Percentiles rank a stretch among this genome's conserved stretches.
Evolutionary conservation across 2,329 filamentous ascomycete genomes (phyloP).

Genomic region (Alternaria brassicae): DNA sequence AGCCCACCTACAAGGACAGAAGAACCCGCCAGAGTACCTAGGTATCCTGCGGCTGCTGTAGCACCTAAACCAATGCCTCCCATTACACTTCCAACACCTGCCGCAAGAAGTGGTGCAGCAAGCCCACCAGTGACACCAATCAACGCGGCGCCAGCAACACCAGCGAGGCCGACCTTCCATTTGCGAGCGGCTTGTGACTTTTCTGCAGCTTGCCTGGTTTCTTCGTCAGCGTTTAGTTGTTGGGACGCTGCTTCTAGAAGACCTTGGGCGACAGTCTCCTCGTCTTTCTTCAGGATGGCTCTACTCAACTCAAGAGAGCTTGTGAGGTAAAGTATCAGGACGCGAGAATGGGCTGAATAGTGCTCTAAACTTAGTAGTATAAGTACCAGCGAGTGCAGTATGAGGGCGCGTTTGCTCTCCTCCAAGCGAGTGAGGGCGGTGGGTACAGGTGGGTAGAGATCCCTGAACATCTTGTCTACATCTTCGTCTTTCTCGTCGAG

Average conservation of each 20-base stretch:
- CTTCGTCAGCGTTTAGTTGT: slow-evolving; percentile 77
- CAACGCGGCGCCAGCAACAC: slow-evolving; percentile 84
- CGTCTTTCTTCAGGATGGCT: slow-evolving; percentile 70
- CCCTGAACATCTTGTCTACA: slow-evolving; percentile 50
- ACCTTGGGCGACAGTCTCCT: slow-evolving; percentile 75
- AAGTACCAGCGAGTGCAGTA: slow-evolving; percentile 76
- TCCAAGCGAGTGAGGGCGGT: slow-evolving; percentile 62
- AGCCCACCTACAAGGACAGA: slow-evolving; percentile 80
- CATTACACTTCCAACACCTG: slow-evolving; percentile 80
- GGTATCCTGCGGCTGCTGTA: slow-evolving; percentile 75
- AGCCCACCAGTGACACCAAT: slow-evolving; percentile 84
- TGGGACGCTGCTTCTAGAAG: slow-evolving; percentile 74
- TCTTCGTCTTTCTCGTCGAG: slow-evolving; percentile 39
- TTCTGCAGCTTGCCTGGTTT: slow-evolving; percentile 74
- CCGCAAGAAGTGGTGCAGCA: slow-evolving; percentile 76
- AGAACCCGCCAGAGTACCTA: slow-evolving; percentile 82
- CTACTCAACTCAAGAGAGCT: slow-evolving; percentile 74
- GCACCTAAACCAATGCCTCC: slow-evolving; percentile 77
- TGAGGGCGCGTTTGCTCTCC: slow-evolving; percentile 67
- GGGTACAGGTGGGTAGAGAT: slow-evolving; percentile 54
- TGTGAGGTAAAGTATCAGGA: slow-evolving; percentile 73
- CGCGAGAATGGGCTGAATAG: slow-evolving; percentile 76
- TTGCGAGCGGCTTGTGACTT: slow-evolving; percentile 70
- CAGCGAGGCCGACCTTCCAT: slow-evolving; percentile 86
- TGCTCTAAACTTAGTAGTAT: slow-evolving; percentile 78